Conservation (phyloP, 805 yeast species). For the Geotrichum ghanense region DNA sequence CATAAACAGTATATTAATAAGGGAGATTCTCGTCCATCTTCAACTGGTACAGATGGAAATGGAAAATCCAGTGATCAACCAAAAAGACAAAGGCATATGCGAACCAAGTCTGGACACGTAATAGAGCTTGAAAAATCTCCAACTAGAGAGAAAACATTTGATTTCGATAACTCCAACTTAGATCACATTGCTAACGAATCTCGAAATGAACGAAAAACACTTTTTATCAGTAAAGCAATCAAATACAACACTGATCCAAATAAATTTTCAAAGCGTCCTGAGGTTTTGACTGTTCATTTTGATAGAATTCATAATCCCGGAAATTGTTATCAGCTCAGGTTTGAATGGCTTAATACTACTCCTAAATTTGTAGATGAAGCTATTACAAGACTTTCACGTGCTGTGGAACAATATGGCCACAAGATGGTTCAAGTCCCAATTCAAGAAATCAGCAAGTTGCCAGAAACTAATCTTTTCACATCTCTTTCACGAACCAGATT, state of each 20-base stretch:
- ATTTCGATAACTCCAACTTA: neutral
- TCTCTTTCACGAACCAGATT: slow-evolving; percentile 63
- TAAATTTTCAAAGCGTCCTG: slow-evolving; percentile 62
- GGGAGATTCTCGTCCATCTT: neutral
- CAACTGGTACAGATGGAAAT: neutral
- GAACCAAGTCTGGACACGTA: neutral
- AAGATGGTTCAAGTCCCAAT: slow-evolving; percentile 81
- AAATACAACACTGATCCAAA: slow-evolving; percentile 66
- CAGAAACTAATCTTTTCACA: slow-evolving; percentile 74
- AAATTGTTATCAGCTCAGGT: slow-evolving; percentile 80
- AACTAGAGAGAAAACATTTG: neutral
- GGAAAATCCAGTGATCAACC: neutral
- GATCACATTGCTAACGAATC: neutral
- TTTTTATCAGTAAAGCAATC: slow-evolving; percentile 47
- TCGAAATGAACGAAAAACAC: slow-evolving; percentile 6
- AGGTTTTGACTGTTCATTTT: slow-evolving; percentile 70
- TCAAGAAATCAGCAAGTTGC: slow-evolving; percentile 70
- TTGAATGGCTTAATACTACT: slow-evolving; percentile 91
- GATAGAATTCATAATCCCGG: slow-evolving; percentile 91
- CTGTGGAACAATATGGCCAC: slow-evolving; percentile 79
- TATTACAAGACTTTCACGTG: slow-evolving; percentile 63
- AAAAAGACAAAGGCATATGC: neutral
- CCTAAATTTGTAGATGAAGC: slow-evolving; percentile 75
- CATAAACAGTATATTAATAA: slow-evolving; percentile 37
- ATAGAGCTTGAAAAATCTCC: neutral